Percentiles rank a stretch among this genome's conserved stretches.
Conservation (phyloP, 495 filamentous ascomycete genomes). For the Aspergillus hancockii region DNA sequence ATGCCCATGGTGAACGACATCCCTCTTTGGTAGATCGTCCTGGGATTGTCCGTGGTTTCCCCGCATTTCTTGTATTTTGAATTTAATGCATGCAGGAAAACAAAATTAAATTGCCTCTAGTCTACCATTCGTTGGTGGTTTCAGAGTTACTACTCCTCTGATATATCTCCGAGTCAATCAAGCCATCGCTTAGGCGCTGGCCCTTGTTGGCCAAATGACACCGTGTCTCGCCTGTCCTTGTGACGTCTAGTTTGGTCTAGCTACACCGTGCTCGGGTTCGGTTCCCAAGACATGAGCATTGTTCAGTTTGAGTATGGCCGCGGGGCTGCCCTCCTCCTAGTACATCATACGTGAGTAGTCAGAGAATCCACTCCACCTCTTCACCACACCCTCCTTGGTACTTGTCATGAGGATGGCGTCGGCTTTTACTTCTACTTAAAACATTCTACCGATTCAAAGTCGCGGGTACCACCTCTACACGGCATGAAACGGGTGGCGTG, state of each 20-base stretch:
- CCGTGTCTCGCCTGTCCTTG: background rate
- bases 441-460: background rate
- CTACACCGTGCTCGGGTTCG: background rate
- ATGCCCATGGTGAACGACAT: background rate
- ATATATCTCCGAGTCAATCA: background rate
- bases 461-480: background rate
- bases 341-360: background rate
- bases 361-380: background rate
- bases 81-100: background rate
- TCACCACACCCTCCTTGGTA: background rate
- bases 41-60: conserved; percentile 6
- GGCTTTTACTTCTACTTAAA: background rate
- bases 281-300: background rate
- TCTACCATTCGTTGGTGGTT: background rate
- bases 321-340: background rate
- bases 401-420: background rate
- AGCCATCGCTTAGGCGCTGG: background rate
- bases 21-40: conserved; percentile 2
- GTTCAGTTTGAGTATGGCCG: background rate
- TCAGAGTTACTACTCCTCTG: background rate
- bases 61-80: background rate
- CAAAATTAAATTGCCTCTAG: background rate
- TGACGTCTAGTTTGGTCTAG: background rate
- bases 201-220: background rate
- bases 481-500: background rate